These are phyloP conservation scores for Cyberlindnera mycetangii DNA, from an alignment of 805 yeast genomes.

Conservation along the genomic window DNA sequence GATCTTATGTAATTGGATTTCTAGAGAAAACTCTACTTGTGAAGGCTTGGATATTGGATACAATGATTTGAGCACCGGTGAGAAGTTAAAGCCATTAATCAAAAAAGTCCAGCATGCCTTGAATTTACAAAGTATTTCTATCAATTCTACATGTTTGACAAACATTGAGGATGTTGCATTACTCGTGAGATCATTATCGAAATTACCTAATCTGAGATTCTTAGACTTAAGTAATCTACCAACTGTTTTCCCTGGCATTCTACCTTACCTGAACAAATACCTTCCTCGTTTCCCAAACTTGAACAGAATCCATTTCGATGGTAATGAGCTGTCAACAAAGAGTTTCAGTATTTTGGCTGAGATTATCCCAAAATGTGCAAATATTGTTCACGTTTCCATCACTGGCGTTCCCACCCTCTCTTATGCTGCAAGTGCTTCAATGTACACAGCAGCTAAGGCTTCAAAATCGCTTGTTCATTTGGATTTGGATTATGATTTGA, in stretches of 20 bases:
- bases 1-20: slow-evolving; percentile 57
- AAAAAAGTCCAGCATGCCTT: slow-evolving; percentile 18
- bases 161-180: slow-evolving; percentile 49
- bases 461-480: slow-evolving; percentile 63
- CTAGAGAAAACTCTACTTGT: slow-evolving; percentile 36
- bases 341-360: slow-evolving; percentile 61
- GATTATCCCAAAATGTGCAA: slow-evolving; percentile 63
- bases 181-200: slow-evolving; percentile 49
- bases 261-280: slow-evolving; percentile 54
- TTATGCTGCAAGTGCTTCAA: slow-evolving; percentile 57
- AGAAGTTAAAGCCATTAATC: slow-evolving; percentile 28
- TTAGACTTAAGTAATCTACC: slow-evolving; percentile 75
- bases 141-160: slow-evolving; percentile 59
- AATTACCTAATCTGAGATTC: slow-evolving; percentile 58
- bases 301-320: slow-evolving; percentile 67
- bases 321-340: slow-evolving; percentile 54
- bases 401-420: slow-evolving; percentile 58
- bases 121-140: slow-evolving; percentile 48
- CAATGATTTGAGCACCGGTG: slow-evolving; percentile 52
- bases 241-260: slow-evolving; percentile 59
- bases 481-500: slow-evolving; percentile 60
- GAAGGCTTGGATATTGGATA: slow-evolving; percentile 83
- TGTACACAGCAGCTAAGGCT: slow-evolving; percentile 66
- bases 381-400: slow-evolving; percentile 66
- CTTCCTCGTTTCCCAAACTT: slow-evolving; percentile 68